Percentiles rank a stretch among this genome's conserved stretches.
Conservation (phyloP, 1,139 yeast genomes). For the Pichia sp. region DNA sequence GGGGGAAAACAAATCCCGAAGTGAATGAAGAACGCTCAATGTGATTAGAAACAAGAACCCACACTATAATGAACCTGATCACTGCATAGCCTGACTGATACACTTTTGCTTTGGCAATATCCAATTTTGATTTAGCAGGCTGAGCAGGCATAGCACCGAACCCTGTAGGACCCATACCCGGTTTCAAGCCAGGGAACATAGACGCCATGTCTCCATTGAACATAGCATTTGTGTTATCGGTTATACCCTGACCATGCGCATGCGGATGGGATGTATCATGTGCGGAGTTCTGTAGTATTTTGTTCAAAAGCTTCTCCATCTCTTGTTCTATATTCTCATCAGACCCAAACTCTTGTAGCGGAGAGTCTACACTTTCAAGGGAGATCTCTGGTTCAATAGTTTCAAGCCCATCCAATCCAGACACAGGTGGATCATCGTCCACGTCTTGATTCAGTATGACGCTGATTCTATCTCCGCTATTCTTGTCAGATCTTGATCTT, state of each 20-base stretch:
- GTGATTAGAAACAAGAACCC: neutral
- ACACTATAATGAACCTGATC: conserved; percentile 7
- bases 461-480: neutral
- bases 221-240: neutral
- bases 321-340: conserved; percentile 12
- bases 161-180: neutral
- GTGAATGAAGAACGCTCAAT: neutral
- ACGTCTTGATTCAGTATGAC: neutral
- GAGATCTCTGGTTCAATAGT: conserved; percentile 11
- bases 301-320: conserved; percentile 13
- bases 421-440: conserved; percentile 29
- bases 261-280: conserved; percentile 2
- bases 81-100: conserved; percentile 10
- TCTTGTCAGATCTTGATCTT: neutral
- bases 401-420: conserved; percentile 14
- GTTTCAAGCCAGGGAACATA: conserved; percentile 5
- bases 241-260: conserved; percentile 8
- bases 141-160: neutral
- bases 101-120: conserved; percentile 7
- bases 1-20: neutral
- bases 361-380: conserved; percentile 12
- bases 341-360: conserved; percentile 14
- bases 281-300: conserved; percentile 10
- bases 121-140: conserved; percentile 1
- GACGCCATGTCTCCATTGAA: conserved; percentile 6